A percentile compares a stretch with the other conserved stretches of the same genome.
Evolutionary conservation across 164 flowering plant genomes (phyloP).

Genomic region (Warburgia ugandensis): DNA sequence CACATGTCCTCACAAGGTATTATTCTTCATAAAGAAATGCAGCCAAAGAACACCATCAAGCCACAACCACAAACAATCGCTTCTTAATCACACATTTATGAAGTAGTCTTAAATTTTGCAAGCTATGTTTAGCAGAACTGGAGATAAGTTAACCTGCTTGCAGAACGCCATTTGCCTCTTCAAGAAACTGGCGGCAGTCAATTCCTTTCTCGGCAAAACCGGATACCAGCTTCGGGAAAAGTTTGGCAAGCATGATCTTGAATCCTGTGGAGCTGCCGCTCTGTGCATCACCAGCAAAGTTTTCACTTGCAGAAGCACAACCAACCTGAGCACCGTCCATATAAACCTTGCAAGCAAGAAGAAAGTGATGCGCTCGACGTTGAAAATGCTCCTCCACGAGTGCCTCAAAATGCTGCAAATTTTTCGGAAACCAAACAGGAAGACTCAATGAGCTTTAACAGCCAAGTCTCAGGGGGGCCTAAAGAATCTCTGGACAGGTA

Average conservation of each 20-base stretch:
- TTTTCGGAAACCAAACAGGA: no score
- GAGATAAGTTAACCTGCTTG: background rate
- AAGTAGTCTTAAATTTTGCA: no score
- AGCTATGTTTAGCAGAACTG: no score
- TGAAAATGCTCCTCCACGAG: conserved; percentile 72
- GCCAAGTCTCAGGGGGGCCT: no score
- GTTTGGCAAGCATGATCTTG: conserved; percentile 82
- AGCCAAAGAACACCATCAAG: no score
- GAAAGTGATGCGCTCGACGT: conserved; percentile 31
- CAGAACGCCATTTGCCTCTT: conserved; percentile 10
- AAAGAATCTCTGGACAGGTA: no score
- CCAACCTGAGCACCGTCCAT: conserved; percentile 70
- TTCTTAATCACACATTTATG: no score
- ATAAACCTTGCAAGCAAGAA: conserved; percentile 68
- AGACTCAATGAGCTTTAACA: no score
- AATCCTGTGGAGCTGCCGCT: conserved; percentile 70
- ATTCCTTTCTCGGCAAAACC: conserved; percentile 58
- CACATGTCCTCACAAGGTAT: no score
- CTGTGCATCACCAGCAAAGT: conserved; percentile 19
- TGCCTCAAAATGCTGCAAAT: conserved; percentile 88
- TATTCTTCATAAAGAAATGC: no score
- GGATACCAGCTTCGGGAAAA: conserved; percentile 64
- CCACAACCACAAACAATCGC: no score
- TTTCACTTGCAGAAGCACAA: conserved; percentile 17
- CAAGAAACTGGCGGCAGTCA: conserved; percentile 41